Conservation (phyloP, 371 early-diverging fungal genomes). For the Mortierella sp. region DNA sequence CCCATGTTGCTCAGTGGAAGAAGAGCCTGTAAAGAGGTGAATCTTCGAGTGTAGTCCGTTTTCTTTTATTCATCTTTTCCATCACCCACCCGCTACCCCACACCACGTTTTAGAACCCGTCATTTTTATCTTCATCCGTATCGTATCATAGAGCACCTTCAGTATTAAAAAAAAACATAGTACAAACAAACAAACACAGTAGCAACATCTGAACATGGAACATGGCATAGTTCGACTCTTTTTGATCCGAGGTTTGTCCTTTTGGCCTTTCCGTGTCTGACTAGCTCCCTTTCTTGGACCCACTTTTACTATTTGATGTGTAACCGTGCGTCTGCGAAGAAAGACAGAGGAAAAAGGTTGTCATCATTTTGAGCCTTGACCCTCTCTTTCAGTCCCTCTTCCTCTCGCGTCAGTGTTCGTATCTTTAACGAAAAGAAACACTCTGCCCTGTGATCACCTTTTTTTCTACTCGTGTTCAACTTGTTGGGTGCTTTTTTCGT, state of each 20-base stretch:
- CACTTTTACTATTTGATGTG: neutral
- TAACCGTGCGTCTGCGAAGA: neutral
- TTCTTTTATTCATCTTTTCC: neutral
- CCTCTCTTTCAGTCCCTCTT: neutral
- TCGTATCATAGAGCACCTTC: neutral
- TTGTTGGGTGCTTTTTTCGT: neutral
- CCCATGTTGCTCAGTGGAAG: conserved; percentile 36
- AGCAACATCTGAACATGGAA: neutral
- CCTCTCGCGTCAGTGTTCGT: too few relatives aligned
- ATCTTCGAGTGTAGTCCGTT: neutral
- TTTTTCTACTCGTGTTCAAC: neutral
- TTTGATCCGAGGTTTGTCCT: neutral
- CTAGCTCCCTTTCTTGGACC: neutral
- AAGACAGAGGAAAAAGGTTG: neutral
- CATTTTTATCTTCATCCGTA: conserved; percentile 5
- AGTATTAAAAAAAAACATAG: conserved; percentile 1
- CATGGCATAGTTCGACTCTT: neutral
- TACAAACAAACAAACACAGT: neutral
- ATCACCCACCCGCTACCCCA: neutral
- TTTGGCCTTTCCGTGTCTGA: neutral
- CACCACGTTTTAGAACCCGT: neutral
- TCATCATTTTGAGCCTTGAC: neutral
- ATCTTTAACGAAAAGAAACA: neutral
- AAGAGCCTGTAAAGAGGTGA: conserved; percentile 26
- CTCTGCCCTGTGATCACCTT: neutral